Percentiles rank a stretch among this genome's conserved stretches.
Conservation (phyloP, 306 rosid species). For the Trifolium subterraneum region DNA sequence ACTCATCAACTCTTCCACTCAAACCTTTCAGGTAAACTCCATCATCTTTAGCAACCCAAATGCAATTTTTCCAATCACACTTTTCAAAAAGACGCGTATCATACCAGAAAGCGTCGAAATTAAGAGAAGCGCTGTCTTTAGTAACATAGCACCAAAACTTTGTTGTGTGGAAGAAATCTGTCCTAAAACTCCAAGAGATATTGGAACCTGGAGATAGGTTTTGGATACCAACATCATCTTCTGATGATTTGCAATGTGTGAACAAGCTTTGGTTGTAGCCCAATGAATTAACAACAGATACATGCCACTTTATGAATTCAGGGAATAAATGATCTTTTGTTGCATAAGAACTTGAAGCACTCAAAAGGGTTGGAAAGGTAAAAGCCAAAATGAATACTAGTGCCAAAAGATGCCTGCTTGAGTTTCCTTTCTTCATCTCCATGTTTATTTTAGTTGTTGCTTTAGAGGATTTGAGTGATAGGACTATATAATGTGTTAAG, state of each 20-base stretch:
- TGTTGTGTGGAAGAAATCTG: constrained; percentile 46
- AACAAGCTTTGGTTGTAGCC: constrained; percentile 35
- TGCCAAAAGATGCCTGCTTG: constrained; percentile 6
- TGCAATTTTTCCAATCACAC: constrained; percentile 57
- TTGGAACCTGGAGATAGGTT: constrained; percentile 41
- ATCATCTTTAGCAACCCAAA: constrained; percentile 53
- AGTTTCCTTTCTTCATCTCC: constrained; percentile 4
- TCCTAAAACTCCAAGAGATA: constrained; percentile 54
- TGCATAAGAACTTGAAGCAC: constrained; percentile 18
- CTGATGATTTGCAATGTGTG: constrained; percentile 47
- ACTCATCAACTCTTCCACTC: neutral
- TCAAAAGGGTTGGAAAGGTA: constrained; percentile 8
- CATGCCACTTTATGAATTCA: constrained; percentile 53
- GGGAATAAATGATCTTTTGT: constrained; percentile 36
- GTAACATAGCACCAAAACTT: constrained; percentile 46
- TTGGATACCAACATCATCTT: constrained; percentile 39
- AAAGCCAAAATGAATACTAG: constrained; percentile 18
- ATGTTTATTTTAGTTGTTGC: neutral
- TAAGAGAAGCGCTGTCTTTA: constrained; percentile 24
- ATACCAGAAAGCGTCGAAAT: constrained; percentile 50
- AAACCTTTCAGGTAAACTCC: constrained; percentile 48
- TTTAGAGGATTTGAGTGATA: neutral
- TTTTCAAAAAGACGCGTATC: constrained; percentile 44
- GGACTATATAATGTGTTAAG: constrained; percentile 2
- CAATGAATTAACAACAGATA: constrained; percentile 43